Conservation (phyloP, 106 monocot species). For the Platanthera zijinensis region DNA sequence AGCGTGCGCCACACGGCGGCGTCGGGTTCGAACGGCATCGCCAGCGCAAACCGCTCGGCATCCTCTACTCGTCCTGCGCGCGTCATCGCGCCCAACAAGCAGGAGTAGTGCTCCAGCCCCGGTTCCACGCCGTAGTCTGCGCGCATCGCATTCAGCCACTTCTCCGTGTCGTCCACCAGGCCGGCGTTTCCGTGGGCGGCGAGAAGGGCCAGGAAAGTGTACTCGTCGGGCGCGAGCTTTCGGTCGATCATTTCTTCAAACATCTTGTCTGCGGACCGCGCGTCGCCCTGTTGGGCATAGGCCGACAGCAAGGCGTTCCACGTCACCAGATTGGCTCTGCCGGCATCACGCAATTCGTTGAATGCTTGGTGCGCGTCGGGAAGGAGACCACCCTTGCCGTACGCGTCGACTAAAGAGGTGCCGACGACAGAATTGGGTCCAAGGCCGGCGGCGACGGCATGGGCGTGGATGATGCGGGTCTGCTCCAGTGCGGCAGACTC, state of each 20-base stretch:
- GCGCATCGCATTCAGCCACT: constrained; percentile 37
- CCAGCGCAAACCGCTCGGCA: constrained; percentile 25
- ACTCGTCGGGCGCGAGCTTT: constrained; percentile 24
- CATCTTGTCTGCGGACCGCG: background rate
- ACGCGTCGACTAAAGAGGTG: constrained; percentile 40
- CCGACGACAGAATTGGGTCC: constrained; percentile 21
- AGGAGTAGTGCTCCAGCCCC: constrained; percentile 51
- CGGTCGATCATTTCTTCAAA: constrained; percentile 31
- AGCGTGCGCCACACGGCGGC: constrained; percentile 57
- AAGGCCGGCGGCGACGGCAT: constrained; percentile 31
- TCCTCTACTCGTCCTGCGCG: constrained; percentile 36
- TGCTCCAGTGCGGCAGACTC: constrained; percentile 43
- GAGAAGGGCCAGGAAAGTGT: constrained; percentile 39
- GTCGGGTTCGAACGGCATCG: constrained; percentile 58
- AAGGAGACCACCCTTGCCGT: constrained; percentile 39
- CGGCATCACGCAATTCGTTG: constrained; percentile 1
- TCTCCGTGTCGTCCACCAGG: constrained; percentile 16
- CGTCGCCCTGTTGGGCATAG: constrained; percentile 55
- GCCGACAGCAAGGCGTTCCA: constrained; percentile 43
- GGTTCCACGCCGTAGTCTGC: constrained; percentile 20
- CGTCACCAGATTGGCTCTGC: constrained; percentile 14
- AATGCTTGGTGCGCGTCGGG: constrained; percentile 25
- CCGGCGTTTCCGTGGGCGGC: constrained; percentile 48
- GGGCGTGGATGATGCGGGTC: constrained; percentile 37
- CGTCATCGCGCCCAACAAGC: constrained; percentile 48